phyloP scores from a whole-genome alignment of 208 protist genomes.

The Leishmania gerbilli region DNA sequence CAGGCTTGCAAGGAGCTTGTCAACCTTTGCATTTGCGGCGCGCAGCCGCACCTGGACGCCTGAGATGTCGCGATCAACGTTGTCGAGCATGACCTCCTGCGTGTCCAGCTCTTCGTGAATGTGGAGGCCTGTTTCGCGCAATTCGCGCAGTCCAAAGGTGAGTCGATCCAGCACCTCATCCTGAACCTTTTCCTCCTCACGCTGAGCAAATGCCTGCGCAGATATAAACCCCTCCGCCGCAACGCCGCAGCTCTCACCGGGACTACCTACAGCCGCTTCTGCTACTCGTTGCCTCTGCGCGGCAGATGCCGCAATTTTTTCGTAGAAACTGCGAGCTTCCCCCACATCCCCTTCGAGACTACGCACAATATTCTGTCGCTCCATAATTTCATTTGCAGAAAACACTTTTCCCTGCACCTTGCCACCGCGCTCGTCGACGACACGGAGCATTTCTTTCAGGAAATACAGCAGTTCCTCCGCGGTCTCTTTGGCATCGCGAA shows the following conservation, averaged over 20 bases:
- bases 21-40: constrained; percentile 77
- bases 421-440: constrained; percentile 69
- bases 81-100: constrained; percentile 70
- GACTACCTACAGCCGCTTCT: constrained; percentile 4
- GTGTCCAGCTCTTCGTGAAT: constrained; percentile 76
- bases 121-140: constrained; percentile 77
- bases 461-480: constrained; percentile 62
- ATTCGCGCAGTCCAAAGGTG: constrained; percentile 71
- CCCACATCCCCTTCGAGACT: constrained; percentile 52
- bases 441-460: constrained; percentile 54
- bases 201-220: constrained; percentile 58
- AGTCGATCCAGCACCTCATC: constrained; percentile 80
- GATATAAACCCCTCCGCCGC: constrained; percentile 53
- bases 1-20: constrained; percentile 84
- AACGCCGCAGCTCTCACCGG: not conserved
- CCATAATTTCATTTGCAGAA: constrained; percentile 85
- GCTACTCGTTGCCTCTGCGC: constrained; percentile 13
- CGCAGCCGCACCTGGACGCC: constrained; percentile 68
- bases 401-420: constrained; percentile 72
- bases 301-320: constrained; percentile 19
- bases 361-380: constrained; percentile 71
- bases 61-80: constrained; percentile 66
- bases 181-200: constrained; percentile 65
- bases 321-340: constrained; percentile 46
- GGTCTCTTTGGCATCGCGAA: constrained; percentile 40